A percentile compares a stretch with the other conserved stretches of the same genome.
These are phyloP conservation scores for Venustampulla echinocandica DNA, from an alignment of 495 filamentous ascomycete genomes.

Conservation along the genomic window DNA sequence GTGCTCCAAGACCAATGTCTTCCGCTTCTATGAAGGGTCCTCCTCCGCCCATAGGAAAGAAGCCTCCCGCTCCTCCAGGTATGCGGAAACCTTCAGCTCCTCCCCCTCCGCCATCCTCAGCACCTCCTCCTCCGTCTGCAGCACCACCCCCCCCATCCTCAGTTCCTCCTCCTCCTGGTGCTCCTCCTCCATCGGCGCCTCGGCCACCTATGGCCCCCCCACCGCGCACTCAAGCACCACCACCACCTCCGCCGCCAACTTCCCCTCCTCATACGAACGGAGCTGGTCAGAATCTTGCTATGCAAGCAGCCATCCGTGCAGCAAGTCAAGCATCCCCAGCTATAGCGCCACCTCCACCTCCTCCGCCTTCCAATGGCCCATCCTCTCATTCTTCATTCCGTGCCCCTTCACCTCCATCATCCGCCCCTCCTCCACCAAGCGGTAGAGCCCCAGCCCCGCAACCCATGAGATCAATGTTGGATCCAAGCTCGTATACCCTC, in stretches of 20 bases:
- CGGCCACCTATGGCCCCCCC: slow-evolving; percentile 39
- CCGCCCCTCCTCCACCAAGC: slow-evolving; percentile 21
- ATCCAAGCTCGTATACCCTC: slow-evolving; percentile 72
- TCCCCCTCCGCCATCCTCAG: slow-evolving; percentile 29
- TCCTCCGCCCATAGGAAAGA: slow-evolving; percentile 53
- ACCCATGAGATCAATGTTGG: slow-evolving; percentile 49
- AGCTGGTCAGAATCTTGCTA: slow-evolving; percentile 33
- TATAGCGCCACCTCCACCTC: slow-evolving; percentile 36
- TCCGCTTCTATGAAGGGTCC: slow-evolving; percentile 41
- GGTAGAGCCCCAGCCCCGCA: slow-evolving; percentile 23
- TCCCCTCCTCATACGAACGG: slow-evolving; percentile 28
- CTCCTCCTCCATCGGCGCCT: slow-evolving; percentile 38
- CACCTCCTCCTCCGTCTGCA: slow-evolving; percentile 35
- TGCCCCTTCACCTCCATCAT: slow-evolving; percentile 23
- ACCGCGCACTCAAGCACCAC: slow-evolving; percentile 44
- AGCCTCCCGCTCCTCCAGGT: slow-evolving; percentile 61
- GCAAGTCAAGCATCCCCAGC: slow-evolving; percentile 36
- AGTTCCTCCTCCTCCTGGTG: slow-evolving; percentile 13
- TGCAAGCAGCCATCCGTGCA: slow-evolving; percentile 42
- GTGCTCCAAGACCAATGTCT: slow-evolving; percentile 43
- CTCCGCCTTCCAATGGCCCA: slow-evolving; percentile 29
- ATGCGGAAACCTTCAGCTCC: slow-evolving; percentile 53
- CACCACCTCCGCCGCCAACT: slow-evolving; percentile 35
- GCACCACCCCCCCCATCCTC: slow-evolving; percentile 28
- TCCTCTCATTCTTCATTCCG: slow-evolving; percentile 26